Base-by-base conservation (phyloP, 495 filamentous ascomycete species). In the Penicillium diatomitis region DNA sequence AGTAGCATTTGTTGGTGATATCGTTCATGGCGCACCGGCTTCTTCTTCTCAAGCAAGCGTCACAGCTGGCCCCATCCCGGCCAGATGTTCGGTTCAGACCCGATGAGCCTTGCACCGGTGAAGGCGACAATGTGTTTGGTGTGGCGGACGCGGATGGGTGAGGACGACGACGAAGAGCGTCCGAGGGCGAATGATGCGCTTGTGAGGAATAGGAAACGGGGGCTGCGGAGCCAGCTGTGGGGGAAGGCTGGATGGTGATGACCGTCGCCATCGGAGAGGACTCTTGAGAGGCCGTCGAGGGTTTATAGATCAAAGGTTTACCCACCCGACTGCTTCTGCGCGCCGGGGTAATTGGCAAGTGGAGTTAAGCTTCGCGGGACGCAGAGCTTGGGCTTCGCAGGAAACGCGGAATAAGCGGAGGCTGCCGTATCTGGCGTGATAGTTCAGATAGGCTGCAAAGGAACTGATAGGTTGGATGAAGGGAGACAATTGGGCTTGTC, bases 1-100 rank as follows among this genome's bases (percentile, higher is more conserved):
- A 76, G 35, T 75, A 74, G 49, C 75, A 79, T 42, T 72, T 72
- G 46, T 72, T 73, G 51, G 70, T 68, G 55, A 69, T 64, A 48
- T 76, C 72, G 61, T 89, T 86, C 69, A 95, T 86, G 48, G 94
- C 88, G 71, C 92, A 98, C 58, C 89, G 84, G 57, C 83, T 88
- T 66, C 90, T 89, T 61, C 90, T 75, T 66, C 81, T 79, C 48
- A 88, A 75, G 69, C 92, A 98, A 38, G 86, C 84, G 72, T 91
- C 87, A 66, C 82, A 85, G 67, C 78, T 62, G 56, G 74, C 55
- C 74, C 77, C 67, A 76, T 77, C 55, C 66, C 71, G 66, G 41
- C 49, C 52, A 11, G 56, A 52, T 8, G 50, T 53, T 55, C 64
- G 58, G 49, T 61, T 43, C 38, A 64, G 43, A 41, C 62, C 51